Conservation (phyloP, 1,284 basidiomycete species). For the Pseudomicrostroma phylloplanum region DNA sequence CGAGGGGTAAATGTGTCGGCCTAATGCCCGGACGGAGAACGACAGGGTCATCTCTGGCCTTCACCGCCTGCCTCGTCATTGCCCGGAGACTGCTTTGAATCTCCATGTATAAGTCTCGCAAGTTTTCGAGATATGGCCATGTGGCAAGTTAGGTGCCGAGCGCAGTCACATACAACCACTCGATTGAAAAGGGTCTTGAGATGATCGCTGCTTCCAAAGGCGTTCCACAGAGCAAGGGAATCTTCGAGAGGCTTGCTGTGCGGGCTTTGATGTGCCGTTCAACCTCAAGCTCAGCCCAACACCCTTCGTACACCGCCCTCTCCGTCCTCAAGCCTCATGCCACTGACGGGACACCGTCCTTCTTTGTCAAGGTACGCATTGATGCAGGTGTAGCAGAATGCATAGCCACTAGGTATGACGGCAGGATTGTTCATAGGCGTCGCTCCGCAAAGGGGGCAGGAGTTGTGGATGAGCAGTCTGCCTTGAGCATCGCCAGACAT, state of each 20-base stretch:
- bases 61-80: too few species aligned
- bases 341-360: slow-evolving; percentile 78
- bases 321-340: slow-evolving; percentile 66
- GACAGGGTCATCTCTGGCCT: too few species aligned
- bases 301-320: slow-evolving; percentile 71
- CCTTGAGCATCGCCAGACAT: slow-evolving; percentile 3
- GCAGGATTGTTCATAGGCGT: slow-evolving; percentile 74
- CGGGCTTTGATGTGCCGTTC: background rate
- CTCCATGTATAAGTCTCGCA: too few species aligned
- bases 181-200: too few species aligned
- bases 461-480: slow-evolving; percentile 58
- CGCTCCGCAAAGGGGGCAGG: slow-evolving; percentile 76
- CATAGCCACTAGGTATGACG: slow-evolving; percentile 83
- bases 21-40: too few species aligned
- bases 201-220: too few species aligned
- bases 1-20: too few species aligned
- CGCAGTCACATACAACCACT: too few species aligned
- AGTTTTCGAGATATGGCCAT: too few species aligned
- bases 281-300: slow-evolving; percentile 55
- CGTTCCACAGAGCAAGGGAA: background rate
- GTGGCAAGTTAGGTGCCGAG: too few species aligned
- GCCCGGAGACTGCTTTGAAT: too few species aligned
- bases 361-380: slow-evolving; percentile 74
- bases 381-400: slow-evolving; percentile 90
- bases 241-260: background rate